phyloP scores from a whole-genome alignment of 2,329 filamentous ascomycete species.

The Neurospora sp. region DNA sequence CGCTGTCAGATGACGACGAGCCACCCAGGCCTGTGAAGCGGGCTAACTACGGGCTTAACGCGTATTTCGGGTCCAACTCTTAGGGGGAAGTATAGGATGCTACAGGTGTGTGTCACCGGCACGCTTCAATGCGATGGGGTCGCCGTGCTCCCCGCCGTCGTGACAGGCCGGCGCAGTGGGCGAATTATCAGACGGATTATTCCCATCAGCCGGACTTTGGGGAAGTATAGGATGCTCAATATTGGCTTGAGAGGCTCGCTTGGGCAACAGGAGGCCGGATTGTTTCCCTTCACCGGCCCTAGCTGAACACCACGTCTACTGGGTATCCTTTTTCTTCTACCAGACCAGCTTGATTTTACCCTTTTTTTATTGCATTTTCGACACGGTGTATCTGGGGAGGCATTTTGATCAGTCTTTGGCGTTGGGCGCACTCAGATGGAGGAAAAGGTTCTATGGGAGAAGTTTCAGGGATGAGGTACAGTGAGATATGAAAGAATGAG shows the following conservation, averaged over 20 bases:
- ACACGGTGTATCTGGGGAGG: neutral
- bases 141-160: neutral
- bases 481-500: neutral
- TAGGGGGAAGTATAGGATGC: neutral
- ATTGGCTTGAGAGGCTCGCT: neutral
- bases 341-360: neutral
- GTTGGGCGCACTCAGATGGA: neutral
- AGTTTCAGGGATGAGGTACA: neutral
- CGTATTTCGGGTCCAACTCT: neutral
- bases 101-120: neutral
- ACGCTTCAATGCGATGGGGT: neutral
- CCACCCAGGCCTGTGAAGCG: conserved; percentile 39
- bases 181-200: neutral
- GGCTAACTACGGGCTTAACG: conserved; percentile 20
- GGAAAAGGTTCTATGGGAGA: neutral
- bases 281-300: neutral
- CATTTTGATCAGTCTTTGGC: neutral
- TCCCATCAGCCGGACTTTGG: neutral
- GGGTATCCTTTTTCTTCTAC: neutral
- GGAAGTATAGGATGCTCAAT: neutral
- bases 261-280: neutral
- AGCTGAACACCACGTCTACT: neutral
- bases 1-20: conserved; percentile 43
- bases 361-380: neutral
- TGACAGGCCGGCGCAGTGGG: neutral